A percentile compares a stretch with the other conserved stretches of the same genome.
phyloP scores from a whole-genome alignment of 1,284 basidiomycete genomes.

The Apiotrichum sp. region DNA sequence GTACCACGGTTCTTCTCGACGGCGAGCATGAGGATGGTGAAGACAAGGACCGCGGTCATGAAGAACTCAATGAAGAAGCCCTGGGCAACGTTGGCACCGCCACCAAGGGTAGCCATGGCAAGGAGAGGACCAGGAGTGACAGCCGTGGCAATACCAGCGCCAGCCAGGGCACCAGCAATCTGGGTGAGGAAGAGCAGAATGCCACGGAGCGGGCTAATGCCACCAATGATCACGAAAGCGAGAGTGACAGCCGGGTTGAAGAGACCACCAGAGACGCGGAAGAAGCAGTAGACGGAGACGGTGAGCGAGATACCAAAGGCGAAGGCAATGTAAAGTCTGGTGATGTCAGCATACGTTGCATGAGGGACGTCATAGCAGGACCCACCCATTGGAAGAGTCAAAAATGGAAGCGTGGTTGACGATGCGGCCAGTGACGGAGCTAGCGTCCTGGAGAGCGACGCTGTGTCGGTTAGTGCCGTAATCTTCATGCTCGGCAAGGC shows the following conservation, averaged over 20 bases:
- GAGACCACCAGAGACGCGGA: slow-evolving; percentile 46
- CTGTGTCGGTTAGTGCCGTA: slow-evolving; percentile 17
- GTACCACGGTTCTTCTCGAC: slow-evolving; percentile 52
- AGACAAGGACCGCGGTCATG: slow-evolving; percentile 47
- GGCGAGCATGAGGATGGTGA: slow-evolving; percentile 48
- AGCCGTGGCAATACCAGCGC: slow-evolving; percentile 44
- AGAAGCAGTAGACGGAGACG: slow-evolving; percentile 49
- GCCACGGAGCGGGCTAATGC: slow-evolving; percentile 44
- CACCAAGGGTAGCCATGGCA: slow-evolving; percentile 44
- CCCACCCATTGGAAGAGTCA: slow-evolving; percentile 39
- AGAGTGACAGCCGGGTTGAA: slow-evolving; percentile 51
- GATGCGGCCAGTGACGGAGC: slow-evolving; percentile 36
- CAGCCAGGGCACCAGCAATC: slow-evolving; percentile 49
- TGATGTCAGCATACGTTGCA: slow-evolving; percentile 20
- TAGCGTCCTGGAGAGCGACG: slow-evolving; percentile 42
- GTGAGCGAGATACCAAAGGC: slow-evolving; percentile 50
- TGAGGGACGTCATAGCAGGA: slow-evolving; percentile 14
- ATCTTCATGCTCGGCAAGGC: slow-evolving; percentile 1
- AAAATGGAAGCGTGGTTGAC: slow-evolving; percentile 27
- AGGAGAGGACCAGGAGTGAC: slow-evolving; percentile 43
- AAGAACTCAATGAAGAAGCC: slow-evolving; percentile 49
- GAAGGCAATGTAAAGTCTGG: slow-evolving; percentile 48
- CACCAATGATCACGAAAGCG: slow-evolving; percentile 48
- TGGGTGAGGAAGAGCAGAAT: slow-evolving; percentile 46
- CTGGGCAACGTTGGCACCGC: slow-evolving; percentile 32